Base-by-base conservation (phyloP, 495 filamentous ascomycete genomes). In the Podospora pseudoanserina region DNA sequence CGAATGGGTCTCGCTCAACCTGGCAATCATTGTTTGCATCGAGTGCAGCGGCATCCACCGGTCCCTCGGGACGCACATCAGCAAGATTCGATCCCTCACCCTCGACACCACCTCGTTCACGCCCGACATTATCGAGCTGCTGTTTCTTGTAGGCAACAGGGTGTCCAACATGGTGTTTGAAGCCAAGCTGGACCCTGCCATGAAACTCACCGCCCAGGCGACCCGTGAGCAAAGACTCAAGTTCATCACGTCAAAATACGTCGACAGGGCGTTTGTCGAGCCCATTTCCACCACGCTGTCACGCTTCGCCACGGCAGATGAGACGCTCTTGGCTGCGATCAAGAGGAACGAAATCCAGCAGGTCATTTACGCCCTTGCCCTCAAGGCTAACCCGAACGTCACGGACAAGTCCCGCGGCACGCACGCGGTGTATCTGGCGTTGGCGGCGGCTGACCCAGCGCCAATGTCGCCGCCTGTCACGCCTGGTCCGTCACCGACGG, bases 1-100 rank as follows among this genome's bases (percentile, higher is more conserved):
- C 19, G 96, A 99, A 77, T 99, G 95, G 95, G 95, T 97, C 54
- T 97, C 94, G 1, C 97, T 99, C 77, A 99, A 99, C 72, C 86
- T 99, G 3, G 96, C 91, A 32, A 96, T 98, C 65, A 89, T 98
- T 34, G 85, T 99, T 18, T 99, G 95, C 79, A 99, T 99, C 69
- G 95, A 99, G 77, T 99, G 95, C 78, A 95, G 93, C 73, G 95
- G 95, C 72, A 97, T 99, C 67, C 95, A 99, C 79, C 89, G 95
- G 26, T 98, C 95, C 11, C 85, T 99, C 2, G 95, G 95, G 7
- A 99, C 95, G 3, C 95, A 99, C 76, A 96, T 99, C 68, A 96
- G 94, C 76, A 99, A 99, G 80, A 88, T 99, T 26, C 90, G 95
- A 39, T 98, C 95, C 4, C 87, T 99, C 30, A 98, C 95, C 0